phyloP scores from a whole-genome alignment of 106 monocot genomes.

The Phalaenopsis equestris region DNA sequence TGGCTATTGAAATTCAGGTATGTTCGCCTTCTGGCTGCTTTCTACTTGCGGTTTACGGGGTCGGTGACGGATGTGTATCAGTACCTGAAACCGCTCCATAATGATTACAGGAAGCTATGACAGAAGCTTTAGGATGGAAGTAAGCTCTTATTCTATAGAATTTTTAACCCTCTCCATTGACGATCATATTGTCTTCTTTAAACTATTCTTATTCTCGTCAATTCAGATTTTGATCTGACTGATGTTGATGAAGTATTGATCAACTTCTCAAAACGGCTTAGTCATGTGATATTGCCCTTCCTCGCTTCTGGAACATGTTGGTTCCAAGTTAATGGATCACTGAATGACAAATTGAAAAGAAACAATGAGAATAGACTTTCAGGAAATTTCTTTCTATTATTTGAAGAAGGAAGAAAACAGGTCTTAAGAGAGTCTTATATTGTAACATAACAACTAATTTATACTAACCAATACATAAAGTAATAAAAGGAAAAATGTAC shows the following conservation, averaged over 20 bases:
- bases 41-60: conserved; percentile 75
- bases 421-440: too few species aligned
- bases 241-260: conserved; percentile 94
- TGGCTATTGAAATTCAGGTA: conserved; percentile 31
- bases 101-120: conserved; percentile 84
- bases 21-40: conserved; percentile 80
- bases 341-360: too few species aligned
- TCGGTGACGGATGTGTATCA: conserved; percentile 83
- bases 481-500: too few species aligned
- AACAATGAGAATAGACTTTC: too few species aligned
- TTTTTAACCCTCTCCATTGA: neutral
- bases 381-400: too few species aligned
- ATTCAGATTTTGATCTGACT: conserved; percentile 51
- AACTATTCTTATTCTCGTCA: neutral
- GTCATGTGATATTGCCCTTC: conserved; percentile 77
- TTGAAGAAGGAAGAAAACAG: too few species aligned
- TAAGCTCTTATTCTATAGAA: conserved; percentile 21
- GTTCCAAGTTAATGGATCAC: too few species aligned
- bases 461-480: too few species aligned
- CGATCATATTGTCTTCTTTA: neutral
- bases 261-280: conserved; percentile 84
- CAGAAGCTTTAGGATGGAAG: conserved; percentile 56
- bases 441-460: too few species aligned
- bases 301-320: too few species aligned
- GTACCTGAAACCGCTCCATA: conserved; percentile 86